phyloP scores from a whole-genome alignment of 73 alveolate species.

The Tetrahymena borealis region DNA sequence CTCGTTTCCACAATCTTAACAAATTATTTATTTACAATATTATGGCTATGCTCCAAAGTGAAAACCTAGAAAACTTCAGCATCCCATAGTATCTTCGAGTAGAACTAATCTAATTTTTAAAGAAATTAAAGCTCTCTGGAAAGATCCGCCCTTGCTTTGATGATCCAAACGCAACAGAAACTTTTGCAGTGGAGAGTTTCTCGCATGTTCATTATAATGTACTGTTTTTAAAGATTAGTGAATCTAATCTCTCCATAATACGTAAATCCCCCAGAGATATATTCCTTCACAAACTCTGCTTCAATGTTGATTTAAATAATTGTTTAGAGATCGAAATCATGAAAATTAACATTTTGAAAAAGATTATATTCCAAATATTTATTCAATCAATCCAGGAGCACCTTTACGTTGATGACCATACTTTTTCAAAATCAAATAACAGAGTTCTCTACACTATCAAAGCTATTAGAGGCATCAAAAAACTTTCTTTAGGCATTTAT shows the following conservation, averaged over 20 bases:
- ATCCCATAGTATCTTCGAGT: background rate
- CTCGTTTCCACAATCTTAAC: background rate
- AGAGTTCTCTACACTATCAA: background rate
- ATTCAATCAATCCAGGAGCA: background rate
- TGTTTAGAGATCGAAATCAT: background rate
- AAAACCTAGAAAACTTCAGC: background rate
- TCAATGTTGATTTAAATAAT: background rate
- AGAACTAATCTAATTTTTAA: background rate
- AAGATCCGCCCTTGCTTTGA: background rate
- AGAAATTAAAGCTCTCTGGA: background rate
- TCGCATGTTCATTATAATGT: background rate
- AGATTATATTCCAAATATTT: background rate
- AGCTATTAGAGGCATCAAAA: background rate
- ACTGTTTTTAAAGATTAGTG: background rate
- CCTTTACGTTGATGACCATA: background rate
- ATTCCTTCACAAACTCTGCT: background rate
- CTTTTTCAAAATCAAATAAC: background rate
- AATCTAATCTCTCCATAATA: background rate
- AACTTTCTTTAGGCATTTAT: background rate
- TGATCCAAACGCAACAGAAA: background rate
- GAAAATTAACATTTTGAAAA: background rate
- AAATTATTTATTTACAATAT: background rate
- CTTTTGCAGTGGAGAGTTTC: background rate
- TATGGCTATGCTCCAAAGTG: background rate
- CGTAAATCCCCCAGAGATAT: background rate